Evolutionary conservation across 176 grass and related monocot genomes (phyloP).

Genomic region (Guadua angustifolia): DNA sequence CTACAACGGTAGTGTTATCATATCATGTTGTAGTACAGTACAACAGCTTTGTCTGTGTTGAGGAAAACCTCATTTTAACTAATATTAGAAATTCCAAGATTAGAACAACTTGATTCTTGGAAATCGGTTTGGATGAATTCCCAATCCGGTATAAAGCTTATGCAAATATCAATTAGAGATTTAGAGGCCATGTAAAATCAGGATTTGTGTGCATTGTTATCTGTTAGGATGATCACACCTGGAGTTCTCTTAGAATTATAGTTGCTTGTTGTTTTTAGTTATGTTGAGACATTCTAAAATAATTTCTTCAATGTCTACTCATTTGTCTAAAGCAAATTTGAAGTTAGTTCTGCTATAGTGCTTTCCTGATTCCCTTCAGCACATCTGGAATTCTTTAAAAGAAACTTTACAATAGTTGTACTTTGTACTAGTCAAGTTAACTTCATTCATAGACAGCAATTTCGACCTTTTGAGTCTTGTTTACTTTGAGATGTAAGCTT

Average conservation of each 20-base stretch:
- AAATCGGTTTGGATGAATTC: not conserved
- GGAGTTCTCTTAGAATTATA: not conserved
- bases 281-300: not conserved
- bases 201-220: not conserved
- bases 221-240: not conserved
- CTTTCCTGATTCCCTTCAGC: not conserved
- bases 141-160: not conserved
- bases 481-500: not conserved
- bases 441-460: not conserved
- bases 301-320: not conserved
- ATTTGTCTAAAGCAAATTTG: not conserved
- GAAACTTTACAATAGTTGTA: not conserved
- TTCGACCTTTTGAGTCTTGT: not conserved
- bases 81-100: not conserved
- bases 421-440: not conserved
- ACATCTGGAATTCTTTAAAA: not conserved
- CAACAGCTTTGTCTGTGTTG: not conserved
- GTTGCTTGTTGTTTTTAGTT: not conserved
- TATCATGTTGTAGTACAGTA: not conserved
- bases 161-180: not conserved
- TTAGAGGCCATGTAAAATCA: not conserved
- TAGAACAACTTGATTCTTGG: not conserved
- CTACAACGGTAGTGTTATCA: not conserved
- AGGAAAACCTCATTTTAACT: not conserved
- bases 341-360: not conserved